phyloP scores from a whole-genome alignment of 768 basidiomycete species.

The Hirschioporus abietinus region DNA sequence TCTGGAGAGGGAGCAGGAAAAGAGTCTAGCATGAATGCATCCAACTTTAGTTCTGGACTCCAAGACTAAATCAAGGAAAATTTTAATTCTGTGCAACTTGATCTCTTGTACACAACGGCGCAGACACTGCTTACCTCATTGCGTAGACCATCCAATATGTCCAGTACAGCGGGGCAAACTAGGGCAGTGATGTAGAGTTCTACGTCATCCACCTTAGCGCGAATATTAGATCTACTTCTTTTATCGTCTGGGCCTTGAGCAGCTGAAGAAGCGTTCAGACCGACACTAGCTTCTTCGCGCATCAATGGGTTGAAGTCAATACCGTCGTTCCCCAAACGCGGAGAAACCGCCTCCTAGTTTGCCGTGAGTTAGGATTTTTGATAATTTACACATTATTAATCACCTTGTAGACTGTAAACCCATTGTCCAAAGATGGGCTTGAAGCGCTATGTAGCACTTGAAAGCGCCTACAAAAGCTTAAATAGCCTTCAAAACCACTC shows the following conservation, averaged over 20 bases:
- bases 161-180: constrained; percentile 35
- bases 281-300: background rate
- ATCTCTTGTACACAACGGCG: constrained; percentile 2
- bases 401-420: background rate
- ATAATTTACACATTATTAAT: background rate
- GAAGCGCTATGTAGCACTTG: background rate
- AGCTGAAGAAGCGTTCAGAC: background rate
- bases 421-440: background rate
- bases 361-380: background rate
- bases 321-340: background rate
- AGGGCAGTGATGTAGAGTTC: constrained; percentile 53
- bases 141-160: constrained; percentile 43
- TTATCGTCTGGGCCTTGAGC: background rate
- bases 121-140: constrained; percentile 33
- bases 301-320: background rate
- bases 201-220: constrained; percentile 22
- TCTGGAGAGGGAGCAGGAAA: background rate
- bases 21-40: background rate
- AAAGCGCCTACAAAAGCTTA: background rate
- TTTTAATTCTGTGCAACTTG: constrained; percentile 20
- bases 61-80: background rate
- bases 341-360: background rate
- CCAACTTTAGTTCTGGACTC: background rate
- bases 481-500: background rate
- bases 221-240: background rate